phyloP scores from a whole-genome alignment of 805 yeast species.

The Candida pini region DNA sequence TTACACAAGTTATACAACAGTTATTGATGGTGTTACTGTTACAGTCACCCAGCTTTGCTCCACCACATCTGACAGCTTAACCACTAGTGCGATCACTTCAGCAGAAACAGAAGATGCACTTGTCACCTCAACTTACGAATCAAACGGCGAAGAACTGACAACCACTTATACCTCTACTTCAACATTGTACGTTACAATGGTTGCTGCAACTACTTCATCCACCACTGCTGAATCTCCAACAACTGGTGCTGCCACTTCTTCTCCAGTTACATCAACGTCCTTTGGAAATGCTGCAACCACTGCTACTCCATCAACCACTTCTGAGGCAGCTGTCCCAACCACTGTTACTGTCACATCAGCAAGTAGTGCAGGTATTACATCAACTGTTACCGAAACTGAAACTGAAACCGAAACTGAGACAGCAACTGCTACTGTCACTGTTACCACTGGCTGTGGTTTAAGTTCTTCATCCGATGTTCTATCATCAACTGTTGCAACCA shows the following conservation, averaged over 20 bases:
- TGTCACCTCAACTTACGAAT: slow-evolving; percentile 12
- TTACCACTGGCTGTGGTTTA: too few species aligned
- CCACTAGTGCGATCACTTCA: too few species aligned
- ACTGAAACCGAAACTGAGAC: slow-evolving; percentile 29
- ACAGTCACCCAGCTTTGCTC: slow-evolving; percentile 17
- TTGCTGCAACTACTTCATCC: slow-evolving; percentile 4
- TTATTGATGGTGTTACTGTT: slow-evolving; percentile 15
- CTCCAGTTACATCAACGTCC: too few species aligned
- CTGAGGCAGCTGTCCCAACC: slow-evolving; percentile 5
- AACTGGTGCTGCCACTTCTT: slow-evolving; percentile 7
- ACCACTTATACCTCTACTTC: slow-evolving; percentile 18
- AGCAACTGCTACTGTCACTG: slow-evolving; percentile 26
- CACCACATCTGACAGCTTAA: slow-evolving; percentile 3
- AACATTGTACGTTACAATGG: slow-evolving; percentile 14
- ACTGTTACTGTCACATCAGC: slow-evolving; percentile 3
- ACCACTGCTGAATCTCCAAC: slow-evolving; percentile 4
- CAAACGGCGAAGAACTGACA: slow-evolving; percentile 13
- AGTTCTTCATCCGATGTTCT: slow-evolving; percentile 26
- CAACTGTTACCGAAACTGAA: slow-evolving; percentile 18
- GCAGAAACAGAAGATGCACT: slow-evolving; percentile 8
- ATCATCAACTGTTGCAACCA: slow-evolving; percentile 19
- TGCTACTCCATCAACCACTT: slow-evolving; percentile 2
- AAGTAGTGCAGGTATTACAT: slow-evolving; percentile 9
- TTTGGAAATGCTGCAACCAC: slow-evolving; percentile 10
- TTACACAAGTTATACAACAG: slow-evolving; percentile 16